Evolutionary conservation across 768 basidiomycete species (phyloP).

Genomic region (Termitomyces sp.): DNA sequence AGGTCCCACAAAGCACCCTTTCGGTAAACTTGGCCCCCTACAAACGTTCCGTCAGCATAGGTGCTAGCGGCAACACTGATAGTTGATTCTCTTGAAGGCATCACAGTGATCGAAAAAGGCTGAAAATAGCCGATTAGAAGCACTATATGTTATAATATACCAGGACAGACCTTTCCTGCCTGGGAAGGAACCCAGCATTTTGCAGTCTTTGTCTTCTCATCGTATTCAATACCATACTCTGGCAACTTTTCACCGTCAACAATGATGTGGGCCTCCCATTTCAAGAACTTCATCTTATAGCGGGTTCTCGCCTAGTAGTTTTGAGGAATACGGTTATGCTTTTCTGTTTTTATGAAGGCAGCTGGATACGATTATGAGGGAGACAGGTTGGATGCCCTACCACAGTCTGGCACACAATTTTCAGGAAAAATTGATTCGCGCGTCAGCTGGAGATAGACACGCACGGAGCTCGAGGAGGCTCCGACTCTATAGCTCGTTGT

Average conservation of each 20-base stretch:
- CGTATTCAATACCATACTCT: constrained; percentile 10
- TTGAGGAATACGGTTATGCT: background rate
- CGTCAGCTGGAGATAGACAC: background rate
- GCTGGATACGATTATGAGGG: background rate
- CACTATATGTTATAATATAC: no score
- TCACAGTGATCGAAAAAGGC: background rate
- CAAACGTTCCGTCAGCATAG: background rate
- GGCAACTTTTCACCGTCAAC: constrained; percentile 10
- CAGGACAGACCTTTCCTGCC: constrained; percentile 13
- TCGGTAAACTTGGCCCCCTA: background rate
- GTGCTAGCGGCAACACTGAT: background rate
- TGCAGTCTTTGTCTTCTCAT: constrained; percentile 4
- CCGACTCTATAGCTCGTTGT: background rate
- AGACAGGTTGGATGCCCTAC: background rate
- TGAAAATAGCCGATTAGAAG: background rate
- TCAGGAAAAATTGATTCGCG: background rate
- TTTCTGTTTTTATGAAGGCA: background rate
- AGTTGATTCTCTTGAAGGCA: background rate
- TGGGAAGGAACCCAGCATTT: constrained; percentile 18
- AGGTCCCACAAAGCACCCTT: background rate
- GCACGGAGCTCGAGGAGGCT: no score
- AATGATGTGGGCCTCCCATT: constrained; percentile 9
- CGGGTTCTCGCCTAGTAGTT: background rate
- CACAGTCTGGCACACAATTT: background rate
- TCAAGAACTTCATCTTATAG: constrained; percentile 1